Evolutionary conservation across 352 stramenopile species (phyloP), one percentile per base, ranked within the genome.

Genomic region (Globisporangium polare): DNA sequence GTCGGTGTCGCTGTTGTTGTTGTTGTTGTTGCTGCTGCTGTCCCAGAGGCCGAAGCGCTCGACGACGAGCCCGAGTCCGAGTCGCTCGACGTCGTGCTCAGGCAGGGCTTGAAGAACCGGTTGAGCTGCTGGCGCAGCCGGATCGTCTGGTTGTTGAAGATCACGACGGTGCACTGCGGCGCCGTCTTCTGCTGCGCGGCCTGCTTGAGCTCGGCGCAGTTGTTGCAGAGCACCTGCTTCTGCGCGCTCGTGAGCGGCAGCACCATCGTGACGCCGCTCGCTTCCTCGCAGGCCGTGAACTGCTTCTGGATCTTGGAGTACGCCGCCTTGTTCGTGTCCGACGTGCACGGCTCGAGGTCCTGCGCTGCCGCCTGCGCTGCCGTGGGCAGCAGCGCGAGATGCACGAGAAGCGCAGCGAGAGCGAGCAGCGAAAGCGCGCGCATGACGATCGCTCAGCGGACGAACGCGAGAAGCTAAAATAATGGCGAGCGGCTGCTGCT

Each of bases 221-320:
- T 15, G 10, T 13, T 15, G 24, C 53, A 60, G 18, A 60, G 42
- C 7, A 22, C 3, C 15, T 42, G 24, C 53, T 60, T 60, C 53
- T 60, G 33, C 37, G n/a, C 20, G 0, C 8, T 37, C 9, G 12
- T 37, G 6, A 60, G 39, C 37, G 53, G 53, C 39, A 49, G 17
- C 53, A 43, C 15, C 37, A 60, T 37, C 13, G 39, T 6, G 39
- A 60, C n/a, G 24, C 53, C 53, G 22, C 37, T 60, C 33, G 22
- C 41, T 3, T 37, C n/a, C 39, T 60, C 53, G 24, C 53, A 60
- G 3, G 37, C 10, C 10, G 18, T 51, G 17, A 39, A 22, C 39
- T 35, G 35, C 13, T 12, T 15, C 15, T 29, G 35, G 37, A 60
- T 37, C 22, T 39, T 13, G 4, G 5, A 7, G 37, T 41, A 60